A percentile compares a stretch with the other conserved stretches of the same genome.
phyloP scores from a whole-genome alignment of 345 rosid genomes.

The Eucalyptus virginea region DNA sequence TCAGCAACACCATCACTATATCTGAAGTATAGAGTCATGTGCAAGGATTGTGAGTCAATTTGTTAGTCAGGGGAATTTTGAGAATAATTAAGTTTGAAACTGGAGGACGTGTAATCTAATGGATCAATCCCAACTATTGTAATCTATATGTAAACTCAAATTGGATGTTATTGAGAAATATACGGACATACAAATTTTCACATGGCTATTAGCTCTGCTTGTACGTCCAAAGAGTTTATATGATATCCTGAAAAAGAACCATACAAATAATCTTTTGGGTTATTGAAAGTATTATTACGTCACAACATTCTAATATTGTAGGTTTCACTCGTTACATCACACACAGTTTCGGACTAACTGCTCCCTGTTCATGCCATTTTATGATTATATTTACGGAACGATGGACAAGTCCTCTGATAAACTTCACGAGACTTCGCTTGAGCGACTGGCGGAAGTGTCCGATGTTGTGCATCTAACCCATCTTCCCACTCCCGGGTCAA shows the following conservation, averaged over 20 bases:
- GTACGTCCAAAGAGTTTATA: background rate
- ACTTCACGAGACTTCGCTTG: background rate
- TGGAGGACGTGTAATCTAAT: background rate
- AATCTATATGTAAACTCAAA: background rate
- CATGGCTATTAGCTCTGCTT: background rate
- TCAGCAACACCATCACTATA: background rate
- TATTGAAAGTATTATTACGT: background rate
- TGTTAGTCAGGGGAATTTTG: background rate
- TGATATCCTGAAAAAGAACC: background rate
- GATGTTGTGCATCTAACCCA: conserved; percentile 62
- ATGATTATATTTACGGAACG: conserved; percentile 1
- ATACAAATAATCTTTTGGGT: background rate
- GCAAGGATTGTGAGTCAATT: background rate
- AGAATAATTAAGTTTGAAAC: background rate
- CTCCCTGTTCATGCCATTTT: conserved; percentile 4
- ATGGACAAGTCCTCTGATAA: background rate
- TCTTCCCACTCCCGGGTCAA: conserved; percentile 40
- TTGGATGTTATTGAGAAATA: background rate
- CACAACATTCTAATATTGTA: background rate
- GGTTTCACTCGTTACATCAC: conserved; percentile 5
- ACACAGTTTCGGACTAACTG: conserved; percentile 4
- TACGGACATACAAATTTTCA: background rate
- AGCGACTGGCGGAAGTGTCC: conserved; percentile 31
- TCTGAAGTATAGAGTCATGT: background rate
- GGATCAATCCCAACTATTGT: background rate